These are phyloP conservation scores for Neospora caninum DNA, from an alignment of 169 alveolate genomes.

Conservation along the genomic window DNA sequence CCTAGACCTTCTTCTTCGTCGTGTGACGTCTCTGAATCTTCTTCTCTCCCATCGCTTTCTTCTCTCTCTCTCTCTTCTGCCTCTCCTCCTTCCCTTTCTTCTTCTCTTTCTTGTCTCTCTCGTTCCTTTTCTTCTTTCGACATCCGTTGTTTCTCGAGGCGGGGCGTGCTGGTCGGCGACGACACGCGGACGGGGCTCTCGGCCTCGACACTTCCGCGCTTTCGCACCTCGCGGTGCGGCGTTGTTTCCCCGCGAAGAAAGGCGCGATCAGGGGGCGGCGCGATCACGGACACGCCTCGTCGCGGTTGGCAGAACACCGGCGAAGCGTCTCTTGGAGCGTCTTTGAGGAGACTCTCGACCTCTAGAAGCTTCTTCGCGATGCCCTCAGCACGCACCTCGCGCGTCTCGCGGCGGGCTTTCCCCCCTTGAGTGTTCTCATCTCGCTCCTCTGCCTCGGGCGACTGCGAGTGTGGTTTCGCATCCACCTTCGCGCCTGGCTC, in stretches of 20 bases:
- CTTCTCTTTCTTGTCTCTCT: background rate
- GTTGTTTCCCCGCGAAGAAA: too few species aligned
- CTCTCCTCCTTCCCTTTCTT: background rate
- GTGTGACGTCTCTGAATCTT: too few species aligned
- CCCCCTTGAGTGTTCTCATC: background rate
- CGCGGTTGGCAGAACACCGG: background rate
- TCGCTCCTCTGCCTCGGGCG: too few species aligned
- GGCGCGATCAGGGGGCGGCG: background rate
- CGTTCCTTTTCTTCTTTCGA: background rate
- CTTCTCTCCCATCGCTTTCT: too few species aligned
- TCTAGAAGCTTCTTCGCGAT: background rate
- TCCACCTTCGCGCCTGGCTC: too few species aligned
- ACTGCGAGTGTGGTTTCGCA: too few species aligned
- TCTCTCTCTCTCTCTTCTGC: background rate
- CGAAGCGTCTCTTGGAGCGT: background rate
- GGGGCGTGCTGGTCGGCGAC: slow-evolving; percentile 2
- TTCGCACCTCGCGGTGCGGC: background rate
- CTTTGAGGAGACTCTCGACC: background rate
- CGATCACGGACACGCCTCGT: background rate
- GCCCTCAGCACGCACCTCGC: background rate
- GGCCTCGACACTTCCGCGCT: background rate
- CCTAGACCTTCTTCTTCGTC: too few species aligned
- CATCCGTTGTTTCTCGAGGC: background rate
- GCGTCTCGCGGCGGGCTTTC: background rate
- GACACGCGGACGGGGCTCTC: background rate